These are phyloP conservation scores for Trichaptum fuscoviolaceum DNA, from an alignment of 768 basidiomycete species.

Conservation along the genomic window DNA sequence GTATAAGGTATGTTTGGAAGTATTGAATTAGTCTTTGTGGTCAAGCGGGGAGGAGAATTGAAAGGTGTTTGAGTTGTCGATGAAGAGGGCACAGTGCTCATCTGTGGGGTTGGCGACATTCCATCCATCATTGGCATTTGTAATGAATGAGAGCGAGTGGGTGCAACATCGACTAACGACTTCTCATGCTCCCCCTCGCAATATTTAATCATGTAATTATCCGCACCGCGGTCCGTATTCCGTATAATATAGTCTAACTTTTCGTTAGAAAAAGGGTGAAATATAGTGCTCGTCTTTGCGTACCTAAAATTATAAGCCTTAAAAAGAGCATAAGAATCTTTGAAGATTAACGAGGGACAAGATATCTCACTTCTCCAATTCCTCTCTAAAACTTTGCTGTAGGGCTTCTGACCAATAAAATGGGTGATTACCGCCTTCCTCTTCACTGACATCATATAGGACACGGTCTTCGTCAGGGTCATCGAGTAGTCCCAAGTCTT, in stretches of 20 bases:
- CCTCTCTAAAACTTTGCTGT: constrained; percentile 80
- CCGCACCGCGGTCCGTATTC: constrained; percentile 84
- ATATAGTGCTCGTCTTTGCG: constrained; percentile 9
- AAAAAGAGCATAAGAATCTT: constrained; percentile 7
- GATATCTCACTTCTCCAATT: constrained; percentile 72
- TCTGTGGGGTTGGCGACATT: constrained; percentile 31
- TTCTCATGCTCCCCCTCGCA: constrained; percentile 81
- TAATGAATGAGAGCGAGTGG: constrained; percentile 57
- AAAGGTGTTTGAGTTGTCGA: constrained; percentile 16
- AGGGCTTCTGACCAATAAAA: constrained; percentile 82
- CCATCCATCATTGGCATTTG: constrained; percentile 68
- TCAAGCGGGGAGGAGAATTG: constrained; percentile 7
- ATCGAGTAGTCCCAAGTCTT: constrained; percentile 62
- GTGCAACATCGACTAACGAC: constrained; percentile 71
- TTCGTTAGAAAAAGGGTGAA: constrained; percentile 7
- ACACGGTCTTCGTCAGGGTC: constrained; percentile 70
- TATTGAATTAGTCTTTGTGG: constrained; percentile 7
- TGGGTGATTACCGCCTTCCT: constrained; percentile 45
- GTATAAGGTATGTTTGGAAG: constrained; percentile 35
- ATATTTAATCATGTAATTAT: constrained; percentile 92
- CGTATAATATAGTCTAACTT: constrained; percentile 80
- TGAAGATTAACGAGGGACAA: constrained; percentile 12
- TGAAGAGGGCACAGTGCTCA: constrained; percentile 31
- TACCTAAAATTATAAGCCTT: constrained; percentile 85
- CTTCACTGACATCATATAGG: constrained; percentile 62